Evolutionary conservation across 371 early-diverging fungal genomes (phyloP).

Genomic region (Apophysomyces ossiformis): DNA sequence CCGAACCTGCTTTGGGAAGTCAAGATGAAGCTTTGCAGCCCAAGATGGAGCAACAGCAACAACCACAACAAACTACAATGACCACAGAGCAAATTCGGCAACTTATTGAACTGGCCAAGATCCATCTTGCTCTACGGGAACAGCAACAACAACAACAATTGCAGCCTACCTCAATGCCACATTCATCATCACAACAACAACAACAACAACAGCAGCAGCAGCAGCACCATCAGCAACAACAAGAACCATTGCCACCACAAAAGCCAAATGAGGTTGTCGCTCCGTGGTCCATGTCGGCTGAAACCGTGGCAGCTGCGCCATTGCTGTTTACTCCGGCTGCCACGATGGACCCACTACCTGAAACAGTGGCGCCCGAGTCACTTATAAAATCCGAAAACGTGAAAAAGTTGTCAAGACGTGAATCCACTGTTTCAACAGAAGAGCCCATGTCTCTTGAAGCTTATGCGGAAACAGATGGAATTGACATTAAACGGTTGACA

Average conservation of each 20-base stretch:
- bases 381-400: conserved; percentile 21
- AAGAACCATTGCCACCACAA: neutral
- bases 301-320: neutral
- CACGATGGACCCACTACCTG: conserved; percentile 18
- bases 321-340: neutral
- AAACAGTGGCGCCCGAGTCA: conserved; percentile 29
- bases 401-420: conserved; percentile 13
- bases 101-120: conserved; percentile 50
- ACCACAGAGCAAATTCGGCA: conserved; percentile 51
- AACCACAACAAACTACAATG: conserved; percentile 22
- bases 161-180: too few species aligned
- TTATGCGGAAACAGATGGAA: conserved; percentile 31
- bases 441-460: conserved; percentile 29
- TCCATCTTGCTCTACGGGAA: conserved; percentile 33
- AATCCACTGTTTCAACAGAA: conserved; percentile 21
- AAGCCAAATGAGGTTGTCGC: too few species aligned
- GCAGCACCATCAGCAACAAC: conserved; percentile 10
- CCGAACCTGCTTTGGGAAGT: conserved; percentile 1
- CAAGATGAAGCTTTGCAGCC: conserved; percentile 12
- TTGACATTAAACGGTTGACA: conserved; percentile 59
- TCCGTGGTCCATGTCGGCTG: neutral
- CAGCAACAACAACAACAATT: too few species aligned
- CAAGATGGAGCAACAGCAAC: neutral
- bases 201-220: conserved; percentile 25
- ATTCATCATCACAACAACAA: too few species aligned